Percentiles rank a stretch among this genome's conserved stretches.
These are phyloP conservation scores for Podospora bellae-mahoneyi DNA, from an alignment of 495 filamentous ascomycete species.

Conservation along the genomic window DNA sequence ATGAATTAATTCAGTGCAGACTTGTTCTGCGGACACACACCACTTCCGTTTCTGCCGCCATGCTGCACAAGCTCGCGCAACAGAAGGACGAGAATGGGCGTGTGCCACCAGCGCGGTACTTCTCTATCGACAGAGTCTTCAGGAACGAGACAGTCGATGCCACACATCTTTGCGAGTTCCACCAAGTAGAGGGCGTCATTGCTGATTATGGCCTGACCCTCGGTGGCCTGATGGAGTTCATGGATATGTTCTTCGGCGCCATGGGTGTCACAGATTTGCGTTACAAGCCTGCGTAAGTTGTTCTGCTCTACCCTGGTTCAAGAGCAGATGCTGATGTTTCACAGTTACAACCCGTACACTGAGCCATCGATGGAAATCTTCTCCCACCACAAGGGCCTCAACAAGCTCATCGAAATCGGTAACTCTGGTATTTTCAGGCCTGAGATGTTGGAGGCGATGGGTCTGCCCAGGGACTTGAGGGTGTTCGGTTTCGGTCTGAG, in stretches of 20 bases:
- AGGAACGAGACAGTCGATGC: slow-evolving; percentile 83
- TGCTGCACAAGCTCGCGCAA: slow-evolving; percentile 84
- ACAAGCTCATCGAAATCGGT: slow-evolving; percentile 93
- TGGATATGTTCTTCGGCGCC: slow-evolving; percentile 92
- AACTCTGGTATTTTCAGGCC: slow-evolving; percentile 98
- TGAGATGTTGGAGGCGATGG: slow-evolving; percentile 88
- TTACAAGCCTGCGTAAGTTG: slow-evolving; percentile 60
- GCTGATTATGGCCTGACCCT: slow-evolving; percentile 89
- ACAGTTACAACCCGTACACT: slow-evolving; percentile 94
- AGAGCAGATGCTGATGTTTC: slow-evolving; percentile 40
- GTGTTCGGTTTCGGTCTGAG: slow-evolving; percentile 91
- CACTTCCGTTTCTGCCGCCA: slow-evolving; percentile 80
- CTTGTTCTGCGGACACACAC: slow-evolving; percentile 96
- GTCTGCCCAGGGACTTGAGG: slow-evolving; percentile 77
- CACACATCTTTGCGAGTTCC: slow-evolving; percentile 96
- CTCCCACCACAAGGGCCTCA: slow-evolving; percentile 82
- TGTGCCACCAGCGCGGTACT: slow-evolving; percentile 76
- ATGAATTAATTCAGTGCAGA: slow-evolving; percentile 22
- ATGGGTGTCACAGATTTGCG: slow-evolving; percentile 86
- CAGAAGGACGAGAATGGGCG: slow-evolving; percentile 50
- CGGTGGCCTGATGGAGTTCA: slow-evolving; percentile 92
- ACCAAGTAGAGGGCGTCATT: slow-evolving; percentile 97
- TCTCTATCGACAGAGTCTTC: slow-evolving; percentile 97
- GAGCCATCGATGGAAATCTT: slow-evolving; percentile 76
- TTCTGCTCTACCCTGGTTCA: background rate